These are phyloP conservation scores for Zarea fungicola DNA, from an alignment of 2,329 filamentous ascomycete genomes.

Conservation along the genomic window DNA sequence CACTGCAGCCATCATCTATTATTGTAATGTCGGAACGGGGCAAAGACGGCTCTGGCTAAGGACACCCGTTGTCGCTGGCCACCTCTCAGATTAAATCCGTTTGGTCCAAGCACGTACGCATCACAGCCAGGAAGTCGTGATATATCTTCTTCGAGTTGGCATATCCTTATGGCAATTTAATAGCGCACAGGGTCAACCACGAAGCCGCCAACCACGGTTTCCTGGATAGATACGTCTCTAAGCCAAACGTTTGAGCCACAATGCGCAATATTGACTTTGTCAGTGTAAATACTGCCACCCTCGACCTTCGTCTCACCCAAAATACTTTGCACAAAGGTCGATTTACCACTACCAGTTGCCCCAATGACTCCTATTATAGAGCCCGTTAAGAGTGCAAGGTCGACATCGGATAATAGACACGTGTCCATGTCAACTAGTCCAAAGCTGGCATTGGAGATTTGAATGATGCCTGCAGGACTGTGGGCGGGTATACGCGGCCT, in stretches of 20 bases:
- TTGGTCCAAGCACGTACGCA: neutral
- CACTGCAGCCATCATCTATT: neutral
- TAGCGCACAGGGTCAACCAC: neutral
- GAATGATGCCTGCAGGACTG: neutral
- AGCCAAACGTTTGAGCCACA: neutral
- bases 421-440: neutral
- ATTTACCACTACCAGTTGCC: neutral
- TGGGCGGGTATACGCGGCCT: neutral
- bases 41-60: neutral
- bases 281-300: neutral
- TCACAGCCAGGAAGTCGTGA: neutral
- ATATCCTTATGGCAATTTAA: neutral
- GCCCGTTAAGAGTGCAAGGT: neutral
- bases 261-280: neutral
- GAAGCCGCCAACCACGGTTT: neutral
- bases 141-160: neutral
- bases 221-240: neutral
- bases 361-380: neutral
- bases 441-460: neutral
- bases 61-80: neutral
- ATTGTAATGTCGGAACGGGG: neutral
- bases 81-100: neutral
- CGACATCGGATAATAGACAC: neutral
- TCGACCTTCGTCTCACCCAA: neutral
- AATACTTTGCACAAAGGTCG: neutral